Evolutionary conservation across 495 filamentous ascomycete genomes (phyloP).

Genomic region (Glarea lozoyensis): DNA sequence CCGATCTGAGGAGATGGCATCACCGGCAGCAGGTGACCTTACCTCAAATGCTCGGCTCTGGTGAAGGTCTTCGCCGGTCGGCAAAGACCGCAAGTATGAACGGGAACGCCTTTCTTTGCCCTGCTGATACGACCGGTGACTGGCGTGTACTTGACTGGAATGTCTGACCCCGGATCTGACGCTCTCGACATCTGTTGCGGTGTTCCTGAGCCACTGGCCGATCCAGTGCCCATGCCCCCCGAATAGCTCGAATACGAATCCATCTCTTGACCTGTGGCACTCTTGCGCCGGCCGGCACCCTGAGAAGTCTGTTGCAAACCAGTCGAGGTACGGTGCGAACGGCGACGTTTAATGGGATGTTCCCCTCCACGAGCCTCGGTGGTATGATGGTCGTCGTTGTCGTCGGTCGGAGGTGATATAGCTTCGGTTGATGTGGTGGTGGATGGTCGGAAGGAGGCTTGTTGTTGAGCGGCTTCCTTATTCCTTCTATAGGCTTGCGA

Average conservation of each 20-base stretch:
- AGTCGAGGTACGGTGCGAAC: constrained; percentile 16
- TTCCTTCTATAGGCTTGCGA: constrained; percentile 21
- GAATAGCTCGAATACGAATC: constrained; percentile 10
- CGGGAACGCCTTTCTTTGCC: constrained; percentile 74
- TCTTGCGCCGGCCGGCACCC: constrained; percentile 8
- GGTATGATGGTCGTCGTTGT: neutral
- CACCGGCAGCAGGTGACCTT: too few relatives aligned
- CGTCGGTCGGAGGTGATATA: constrained; percentile 8
- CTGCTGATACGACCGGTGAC: constrained; percentile 70
- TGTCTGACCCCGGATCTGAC: constrained; percentile 19
- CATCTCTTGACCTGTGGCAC: constrained; percentile 12
- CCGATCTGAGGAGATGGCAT: neutral
- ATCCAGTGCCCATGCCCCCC: constrained; percentile 6
- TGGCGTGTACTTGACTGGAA: constrained; percentile 50
- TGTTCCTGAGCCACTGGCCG: constrained; percentile 9
- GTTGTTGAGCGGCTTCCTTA: constrained; percentile 16
- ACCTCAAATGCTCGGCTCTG: constrained; percentile 79
- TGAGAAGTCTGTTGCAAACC: constrained; percentile 2
- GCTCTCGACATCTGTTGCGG: constrained; percentile 18
- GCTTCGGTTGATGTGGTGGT: constrained; percentile 7
- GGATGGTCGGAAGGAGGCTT: constrained; percentile 11
- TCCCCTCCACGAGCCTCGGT: constrained; percentile 5
- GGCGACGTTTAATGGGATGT: constrained; percentile 14
- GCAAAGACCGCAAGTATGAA: constrained; percentile 57
- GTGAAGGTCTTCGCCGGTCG: constrained; percentile 52